A percentile compares a stretch with the other conserved stretches of the same genome.
Conservation (phyloP, 768 basidiomycete genomes). For the Agaricus subrufescens region DNA sequence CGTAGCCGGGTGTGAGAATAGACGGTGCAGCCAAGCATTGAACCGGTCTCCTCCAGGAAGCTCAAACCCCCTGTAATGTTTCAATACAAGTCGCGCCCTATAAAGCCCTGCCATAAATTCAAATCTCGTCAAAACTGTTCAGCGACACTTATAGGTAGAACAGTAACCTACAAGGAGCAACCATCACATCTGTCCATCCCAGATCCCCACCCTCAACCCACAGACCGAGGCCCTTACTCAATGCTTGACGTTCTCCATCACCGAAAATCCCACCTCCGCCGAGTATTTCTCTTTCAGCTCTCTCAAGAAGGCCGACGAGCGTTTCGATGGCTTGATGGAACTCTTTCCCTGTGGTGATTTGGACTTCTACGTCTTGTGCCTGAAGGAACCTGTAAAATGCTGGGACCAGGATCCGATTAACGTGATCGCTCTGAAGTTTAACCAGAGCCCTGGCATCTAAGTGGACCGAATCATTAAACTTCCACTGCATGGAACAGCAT, state of each 20-base stretch:
- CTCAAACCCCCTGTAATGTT: slow-evolving; percentile 64
- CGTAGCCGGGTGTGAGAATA: slow-evolving; percentile 61
- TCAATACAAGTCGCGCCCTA: slow-evolving; percentile 57
- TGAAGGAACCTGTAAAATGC: slow-evolving; percentile 74
- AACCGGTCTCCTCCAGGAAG: slow-evolving; percentile 47
- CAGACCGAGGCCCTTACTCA: slow-evolving; percentile 43
- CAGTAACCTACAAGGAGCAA: slow-evolving; percentile 55
- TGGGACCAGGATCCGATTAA: slow-evolving; percentile 60
- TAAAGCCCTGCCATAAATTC: slow-evolving; percentile 51
- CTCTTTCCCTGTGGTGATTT: slow-evolving; percentile 48
- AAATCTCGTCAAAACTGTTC: background rate
- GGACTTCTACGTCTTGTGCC: slow-evolving; percentile 53
- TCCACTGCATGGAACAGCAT: background rate
- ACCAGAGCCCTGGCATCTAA: slow-evolving; percentile 64
- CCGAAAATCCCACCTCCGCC: slow-evolving; percentile 32
- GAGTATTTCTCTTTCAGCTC: slow-evolving; percentile 45
- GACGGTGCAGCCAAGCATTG: slow-evolving; percentile 44
- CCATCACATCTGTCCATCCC: slow-evolving; percentile 64
- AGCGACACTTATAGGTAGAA: background rate
- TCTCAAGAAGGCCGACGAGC: slow-evolving; percentile 51
- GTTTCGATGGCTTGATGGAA: slow-evolving; percentile 46
- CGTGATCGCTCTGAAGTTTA: slow-evolving; percentile 64
- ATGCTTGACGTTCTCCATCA: slow-evolving; percentile 33
- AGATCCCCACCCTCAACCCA: slow-evolving; percentile 54
- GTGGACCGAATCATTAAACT: background rate